Evolutionary conservation across 352 stramenopile species (phyloP).

Genomic region (Phytophthora boehmeriae): DNA sequence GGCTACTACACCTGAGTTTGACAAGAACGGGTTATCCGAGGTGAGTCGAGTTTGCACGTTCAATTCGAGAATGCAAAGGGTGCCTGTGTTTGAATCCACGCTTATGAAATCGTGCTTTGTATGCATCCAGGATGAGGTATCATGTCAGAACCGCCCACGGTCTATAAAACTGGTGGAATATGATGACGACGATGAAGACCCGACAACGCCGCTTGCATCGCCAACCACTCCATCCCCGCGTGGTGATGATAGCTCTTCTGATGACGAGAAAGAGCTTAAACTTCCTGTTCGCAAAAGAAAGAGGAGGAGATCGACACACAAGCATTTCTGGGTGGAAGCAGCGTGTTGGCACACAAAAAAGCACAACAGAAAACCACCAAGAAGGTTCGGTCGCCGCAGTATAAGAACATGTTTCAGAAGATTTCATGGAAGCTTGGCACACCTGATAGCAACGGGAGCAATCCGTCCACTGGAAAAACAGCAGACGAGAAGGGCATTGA

Average conservation of each 20-base stretch:
- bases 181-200: constrained; percentile 67
- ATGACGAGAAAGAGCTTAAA: constrained; percentile 62
- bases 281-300: constrained; percentile 65
- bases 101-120: constrained; percentile 12
- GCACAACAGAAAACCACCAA: constrained; percentile 37
- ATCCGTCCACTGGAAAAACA: constrained; percentile 4
- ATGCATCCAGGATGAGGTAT: constrained; percentile 46
- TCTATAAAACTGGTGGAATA: constrained; percentile 76
- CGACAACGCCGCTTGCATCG: constrained; percentile 22
- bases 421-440: constrained; percentile 69
- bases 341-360: constrained; percentile 51
- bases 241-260: constrained; percentile 17
- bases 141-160: constrained; percentile 45
- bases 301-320: constrained; percentile 52
- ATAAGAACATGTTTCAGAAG: constrained; percentile 83
- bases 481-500: constrained; percentile 6
- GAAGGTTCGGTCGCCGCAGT: constrained; percentile 55
- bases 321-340: constrained; percentile 56
- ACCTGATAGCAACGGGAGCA: constrained; percentile 22
- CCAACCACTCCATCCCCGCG: constrained; percentile 13
- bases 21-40: constrained; percentile 55
- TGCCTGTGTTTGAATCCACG: neutral
- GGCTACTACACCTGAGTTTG: constrained; percentile 37
- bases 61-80: neutral
- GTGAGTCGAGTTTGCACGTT: constrained; percentile 23